Base-by-base conservation (phyloP, 208 protist genomes). In the Crithidia brevicula region DNA sequence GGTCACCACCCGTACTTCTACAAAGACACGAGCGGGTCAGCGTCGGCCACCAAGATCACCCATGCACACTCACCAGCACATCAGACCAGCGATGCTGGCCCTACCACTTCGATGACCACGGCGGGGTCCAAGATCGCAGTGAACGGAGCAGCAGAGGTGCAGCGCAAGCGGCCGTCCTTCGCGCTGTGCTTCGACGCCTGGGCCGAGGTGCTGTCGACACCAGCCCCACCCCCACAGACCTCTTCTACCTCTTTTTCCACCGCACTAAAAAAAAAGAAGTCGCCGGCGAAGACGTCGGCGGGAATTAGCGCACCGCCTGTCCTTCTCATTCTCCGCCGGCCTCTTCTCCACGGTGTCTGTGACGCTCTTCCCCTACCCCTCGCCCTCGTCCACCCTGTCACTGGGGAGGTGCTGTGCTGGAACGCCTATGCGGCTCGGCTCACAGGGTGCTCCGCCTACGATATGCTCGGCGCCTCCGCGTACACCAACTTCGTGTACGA, bases 351-450 rank as follows among this genome's bases (percentile, higher is more conserved):
- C 70, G 81, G 73, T 15, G 27, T 76, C 42, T 76, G 81, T 30
- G 88, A 96, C 43, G 70, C 73, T 25, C 70, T 88, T 47, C 84
- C 83, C 50, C 57, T 92, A 5, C 80, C 91, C 8, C 52, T 81
- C 16, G 78, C 82, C 20, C 60, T 96, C 10, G 76, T 92, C 5
- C 82, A 94, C 65, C 88, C 85, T 7, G 22, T 38, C 25, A 89
- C 57, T 9, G 88, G 88, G 8, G 47, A 68, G 53, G 63, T 93
- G 54, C 64, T 94, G 53, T 84, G 78, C 49, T 92, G 87, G 84
- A 90, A 70, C 61, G 53, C 16, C 7, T 67, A 61, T 45, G 83
- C 82, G 13, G 79, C 74, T 10, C 50, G 28, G 31, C 50, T 77
- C 50, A 95, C 86, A 33, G 77, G 77, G 11, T 49, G 47, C 38